Evolutionary conservation across 768 basidiomycete species (phyloP), one percentile per base, ranked within the genome.

Genomic region (Mycena metata): DNA sequence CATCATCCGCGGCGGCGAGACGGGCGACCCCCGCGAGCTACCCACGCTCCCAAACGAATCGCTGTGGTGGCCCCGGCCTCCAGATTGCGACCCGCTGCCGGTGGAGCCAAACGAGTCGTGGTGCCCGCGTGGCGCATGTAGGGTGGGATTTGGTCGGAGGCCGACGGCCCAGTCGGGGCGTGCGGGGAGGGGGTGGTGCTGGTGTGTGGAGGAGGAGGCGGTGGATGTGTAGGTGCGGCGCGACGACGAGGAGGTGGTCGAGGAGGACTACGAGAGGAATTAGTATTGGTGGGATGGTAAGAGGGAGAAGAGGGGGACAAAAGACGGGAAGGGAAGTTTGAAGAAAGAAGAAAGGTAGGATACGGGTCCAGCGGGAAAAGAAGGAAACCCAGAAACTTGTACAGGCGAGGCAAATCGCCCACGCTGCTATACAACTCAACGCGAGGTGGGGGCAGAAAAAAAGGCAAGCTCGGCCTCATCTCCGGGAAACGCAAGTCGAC

Each of bases 141-240:
- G 78, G 15, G 88, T 91, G 33, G 90, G 89, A 67, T 93, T 90
- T 0, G 93, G 88, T 76, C 91, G 93, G 39, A 95, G 83, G 17
- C 93, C 93, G 5, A 95, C 92, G 19, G 94, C 94, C 94, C 95
- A 96, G 76, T 96, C 94, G 45, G 94, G 94, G 64, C 94, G 85
- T 3, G 93, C 82, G 5, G 94, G 94, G 43, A 96, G 84, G 16
- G 94, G 94, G 64, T 90, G 89, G 80, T 94, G 84, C 72, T 85
- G 86, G 15, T 39, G 39, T 15, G 39, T 39, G 23, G 45, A 26
- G 24, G 91, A 92, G 4, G 93, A 93, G 7, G 91, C 83, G 1
- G 86, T 88, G 39, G 93, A 93, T 2, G 91, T 92, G 70, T 87
- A 92, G 8, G 92, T 93, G 69, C 89, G 86, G 43, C 91, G 86